These are phyloP conservation scores for Wickerhamiella vanderwaltii DNA, from an alignment of 805 yeast genomes.

Conservation along the genomic window DNA sequence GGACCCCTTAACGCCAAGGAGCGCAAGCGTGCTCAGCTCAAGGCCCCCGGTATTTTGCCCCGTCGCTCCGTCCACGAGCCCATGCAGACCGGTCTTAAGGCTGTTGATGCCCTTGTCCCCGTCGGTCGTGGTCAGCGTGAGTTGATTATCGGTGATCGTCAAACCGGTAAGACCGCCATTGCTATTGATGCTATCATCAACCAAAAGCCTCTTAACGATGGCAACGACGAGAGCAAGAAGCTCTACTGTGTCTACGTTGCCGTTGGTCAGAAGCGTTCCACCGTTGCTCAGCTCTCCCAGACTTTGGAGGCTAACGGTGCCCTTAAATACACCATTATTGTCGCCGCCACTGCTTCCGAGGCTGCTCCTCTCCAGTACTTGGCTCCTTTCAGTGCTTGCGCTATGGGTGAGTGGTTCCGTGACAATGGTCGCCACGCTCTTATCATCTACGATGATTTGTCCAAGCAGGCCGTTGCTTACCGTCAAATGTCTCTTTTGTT, in stretches of 20 bases:
- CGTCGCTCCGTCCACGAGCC: constrained; percentile 98
- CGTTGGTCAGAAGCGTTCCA: constrained; percentile 99
- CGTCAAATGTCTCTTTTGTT: constrained; percentile 96
- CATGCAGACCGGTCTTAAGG: constrained; percentile 99
- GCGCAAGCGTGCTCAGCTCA: constrained; percentile 91
- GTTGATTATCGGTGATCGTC: constrained; percentile 99
- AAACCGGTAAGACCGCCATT: constrained; percentile 99
- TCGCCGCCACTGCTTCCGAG: constrained; percentile 99
- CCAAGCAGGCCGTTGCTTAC: constrained; percentile 99
- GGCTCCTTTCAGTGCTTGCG: constrained; percentile 99
- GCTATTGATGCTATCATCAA: constrained; percentile 96
- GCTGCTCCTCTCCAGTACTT: constrained; percentile 99
- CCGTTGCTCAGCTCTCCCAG: constrained; percentile 99
- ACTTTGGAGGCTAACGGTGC: constrained; percentile 98
- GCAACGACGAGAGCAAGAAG: constrained; percentile 91
- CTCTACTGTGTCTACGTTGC: constrained; percentile 99
- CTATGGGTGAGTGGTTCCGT: constrained; percentile 99
- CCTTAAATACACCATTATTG: constrained; percentile 91
- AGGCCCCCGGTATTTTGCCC: constrained; percentile 99
- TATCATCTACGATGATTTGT: constrained; percentile 94
- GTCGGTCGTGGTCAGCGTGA: constrained; percentile 99
- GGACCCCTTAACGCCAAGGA: constrained; percentile 87
- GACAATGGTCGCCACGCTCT: constrained; percentile 97
- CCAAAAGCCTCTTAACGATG: constrained; percentile 98
- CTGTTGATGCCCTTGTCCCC: constrained; percentile 98